Evolutionary conservation across 2,329 filamentous ascomycete species (phyloP).

Genomic region (Xylariaceae sp.): DNA sequence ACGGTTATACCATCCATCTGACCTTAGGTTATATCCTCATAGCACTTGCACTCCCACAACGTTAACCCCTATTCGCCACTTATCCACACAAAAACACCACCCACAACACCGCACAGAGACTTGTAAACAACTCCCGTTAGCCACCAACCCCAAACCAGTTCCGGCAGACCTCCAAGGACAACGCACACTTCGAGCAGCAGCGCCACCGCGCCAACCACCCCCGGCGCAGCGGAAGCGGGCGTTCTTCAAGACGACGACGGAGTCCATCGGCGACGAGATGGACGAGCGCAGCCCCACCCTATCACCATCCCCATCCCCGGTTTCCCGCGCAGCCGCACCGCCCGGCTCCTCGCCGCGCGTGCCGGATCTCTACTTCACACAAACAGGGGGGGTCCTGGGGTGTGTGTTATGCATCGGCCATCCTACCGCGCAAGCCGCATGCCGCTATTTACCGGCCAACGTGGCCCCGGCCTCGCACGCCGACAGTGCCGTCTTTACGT

Average conservation of each 20-base stretch:
- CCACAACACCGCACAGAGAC: too few species aligned
- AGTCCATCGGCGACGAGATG: slow-evolving; percentile 47
- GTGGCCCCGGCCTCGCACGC: slow-evolving; percentile 43
- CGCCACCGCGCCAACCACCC: slow-evolving; percentile 41
- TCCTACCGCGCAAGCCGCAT: slow-evolving; percentile 40
- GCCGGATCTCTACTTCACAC: slow-evolving; percentile 60
- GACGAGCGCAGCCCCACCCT: slow-evolving; percentile 40
- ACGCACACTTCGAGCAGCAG: slow-evolving; percentile 46
- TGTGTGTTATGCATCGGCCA: slow-evolving; percentile 48
- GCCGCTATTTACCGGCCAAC: slow-evolving; percentile 44
- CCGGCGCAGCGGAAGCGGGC: slow-evolving; percentile 16
- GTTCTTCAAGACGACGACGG: slow-evolving; percentile 48
- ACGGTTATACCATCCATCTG: too few species aligned
- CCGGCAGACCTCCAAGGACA: slow-evolving; percentile 47
- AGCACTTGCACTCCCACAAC: too few species aligned
- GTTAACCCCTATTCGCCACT: too few species aligned
- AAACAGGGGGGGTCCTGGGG: too few species aligned
- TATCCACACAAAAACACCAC: too few species aligned
- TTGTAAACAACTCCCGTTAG: neutral
- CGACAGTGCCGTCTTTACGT: slow-evolving; percentile 46
- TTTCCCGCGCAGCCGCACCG: neutral
- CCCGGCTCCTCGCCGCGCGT: slow-evolving; percentile 32
- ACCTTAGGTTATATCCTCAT: too few species aligned
- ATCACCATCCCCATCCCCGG: neutral
- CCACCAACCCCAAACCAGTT: slow-evolving; percentile 37